Percentiles rank a stretch among this genome's conserved stretches.
phyloP scores from a whole-genome alignment of 2,329 filamentous ascomycete species.

The Tolypocladium tundrense region DNA sequence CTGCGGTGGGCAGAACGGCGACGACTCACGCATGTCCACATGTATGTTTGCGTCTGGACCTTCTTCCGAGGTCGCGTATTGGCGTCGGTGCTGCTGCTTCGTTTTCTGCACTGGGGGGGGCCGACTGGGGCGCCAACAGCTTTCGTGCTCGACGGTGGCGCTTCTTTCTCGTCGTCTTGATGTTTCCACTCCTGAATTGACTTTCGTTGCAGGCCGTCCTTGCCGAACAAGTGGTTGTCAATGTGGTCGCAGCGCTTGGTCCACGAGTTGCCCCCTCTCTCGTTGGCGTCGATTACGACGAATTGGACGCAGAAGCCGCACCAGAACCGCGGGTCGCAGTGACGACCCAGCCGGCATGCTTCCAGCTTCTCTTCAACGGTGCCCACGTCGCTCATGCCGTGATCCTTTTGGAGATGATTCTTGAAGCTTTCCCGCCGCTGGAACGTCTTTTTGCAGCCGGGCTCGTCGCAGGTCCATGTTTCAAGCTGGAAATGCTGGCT shows the following conservation, averaged over 20 bases:
- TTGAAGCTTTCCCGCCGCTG: slow-evolving; percentile 49
- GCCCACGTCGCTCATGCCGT: slow-evolving; percentile 24
- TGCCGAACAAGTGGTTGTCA: slow-evolving; percentile 56
- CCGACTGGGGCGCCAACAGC: neutral
- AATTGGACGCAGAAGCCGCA: slow-evolving; percentile 68
- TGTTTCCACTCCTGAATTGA: slow-evolving; percentile 47
- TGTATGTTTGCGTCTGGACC: slow-evolving; percentile 8
- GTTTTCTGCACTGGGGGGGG: neutral
- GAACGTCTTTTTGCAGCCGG: slow-evolving; percentile 47
- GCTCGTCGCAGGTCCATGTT: slow-evolving; percentile 58
- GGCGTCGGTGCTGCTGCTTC: slow-evolving; percentile 1
- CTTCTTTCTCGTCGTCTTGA: slow-evolving; percentile 14
- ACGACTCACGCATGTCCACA: slow-evolving; percentile 21
- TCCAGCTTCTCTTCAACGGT: slow-evolving; percentile 34
- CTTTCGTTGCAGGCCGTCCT: slow-evolving; percentile 24
- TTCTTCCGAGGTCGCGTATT: slow-evolving; percentile 5
- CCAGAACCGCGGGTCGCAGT: slow-evolving; percentile 64
- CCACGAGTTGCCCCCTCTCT: slow-evolving; percentile 36
- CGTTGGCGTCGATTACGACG: slow-evolving; percentile 39
- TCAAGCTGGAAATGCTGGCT: slow-evolving; percentile 65
- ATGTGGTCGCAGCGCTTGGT: slow-evolving; percentile 59
- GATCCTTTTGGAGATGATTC: slow-evolving; percentile 47
- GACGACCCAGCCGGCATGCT: slow-evolving; percentile 50
- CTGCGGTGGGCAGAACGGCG: neutral
- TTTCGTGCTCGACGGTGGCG: neutral